Evolutionary conservation across 2,329 filamentous ascomycete genomes (phyloP).

Genomic region (Teratosphaeria epicoccoides): DNA sequence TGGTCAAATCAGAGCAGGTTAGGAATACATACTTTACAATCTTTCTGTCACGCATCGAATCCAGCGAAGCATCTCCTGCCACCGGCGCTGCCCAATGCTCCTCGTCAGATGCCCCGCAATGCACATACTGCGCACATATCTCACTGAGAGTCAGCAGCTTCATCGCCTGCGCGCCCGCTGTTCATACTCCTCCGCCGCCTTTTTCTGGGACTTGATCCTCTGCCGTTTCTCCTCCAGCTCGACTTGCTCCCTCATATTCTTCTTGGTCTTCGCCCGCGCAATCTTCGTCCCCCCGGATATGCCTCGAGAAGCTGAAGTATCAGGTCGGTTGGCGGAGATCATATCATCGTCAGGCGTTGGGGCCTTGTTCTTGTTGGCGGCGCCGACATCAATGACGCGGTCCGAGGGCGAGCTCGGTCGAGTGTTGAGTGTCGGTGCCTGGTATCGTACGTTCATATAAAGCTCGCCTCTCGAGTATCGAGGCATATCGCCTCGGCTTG

Average conservation of each 20-base stretch:
- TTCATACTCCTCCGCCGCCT: slow-evolving; percentile 21
- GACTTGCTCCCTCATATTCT: slow-evolving; percentile 4
- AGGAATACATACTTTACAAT: neutral
- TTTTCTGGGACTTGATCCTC: slow-evolving; percentile 10
- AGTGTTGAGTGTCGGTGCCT: neutral
- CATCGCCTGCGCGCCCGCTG: slow-evolving; percentile 5
- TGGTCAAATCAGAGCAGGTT: neutral
- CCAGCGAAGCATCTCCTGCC: neutral
- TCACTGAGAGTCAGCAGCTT: neutral
- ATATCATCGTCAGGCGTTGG: neutral
- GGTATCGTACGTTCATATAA: neutral
- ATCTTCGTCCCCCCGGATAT: neutral
- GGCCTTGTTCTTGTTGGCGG: neutral
- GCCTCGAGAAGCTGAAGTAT: neutral
- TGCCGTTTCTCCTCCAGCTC: neutral
- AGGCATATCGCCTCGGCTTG: neutral
- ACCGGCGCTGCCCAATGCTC: neutral
- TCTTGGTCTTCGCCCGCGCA: slow-evolving; percentile 2
- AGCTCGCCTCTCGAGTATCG: neutral
- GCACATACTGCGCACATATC: neutral
- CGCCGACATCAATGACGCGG: slow-evolving; percentile 2
- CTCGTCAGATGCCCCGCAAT: neutral
- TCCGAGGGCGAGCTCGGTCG: neutral
- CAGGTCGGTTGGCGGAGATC: neutral
- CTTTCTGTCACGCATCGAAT: neutral